Percentiles rank a stretch among this genome's conserved stretches.
These are phyloP conservation scores for Trichophyton benhamiae DNA, from an alignment of 2,329 filamentous ascomycete genomes.

Conservation along the genomic window DNA sequence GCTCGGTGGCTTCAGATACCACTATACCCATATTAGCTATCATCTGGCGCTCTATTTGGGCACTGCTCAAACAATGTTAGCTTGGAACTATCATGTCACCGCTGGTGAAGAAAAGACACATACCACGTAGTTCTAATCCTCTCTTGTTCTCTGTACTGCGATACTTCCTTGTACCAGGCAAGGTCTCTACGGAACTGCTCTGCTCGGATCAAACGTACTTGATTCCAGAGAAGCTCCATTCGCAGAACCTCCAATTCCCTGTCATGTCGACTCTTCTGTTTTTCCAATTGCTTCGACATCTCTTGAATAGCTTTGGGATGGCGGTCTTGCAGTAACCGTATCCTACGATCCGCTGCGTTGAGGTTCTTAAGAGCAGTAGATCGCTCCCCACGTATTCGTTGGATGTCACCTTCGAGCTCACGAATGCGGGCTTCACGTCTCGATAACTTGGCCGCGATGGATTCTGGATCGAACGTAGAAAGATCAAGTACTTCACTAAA, in stretches of 20 bases:
- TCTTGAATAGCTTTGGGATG: conserved; percentile 50
- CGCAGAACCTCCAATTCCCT: conserved; percentile 68
- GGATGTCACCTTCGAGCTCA: conserved; percentile 46
- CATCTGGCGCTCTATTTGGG: conserved; percentile 78
- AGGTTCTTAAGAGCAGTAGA: conserved; percentile 30
- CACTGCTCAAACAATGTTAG: conserved; percentile 45
- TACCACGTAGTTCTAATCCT: conserved; percentile 58
- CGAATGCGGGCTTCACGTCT: conserved; percentile 57
- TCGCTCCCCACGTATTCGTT: conserved; percentile 43
- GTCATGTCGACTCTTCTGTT: conserved; percentile 37
- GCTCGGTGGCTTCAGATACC: conserved; percentile 21
- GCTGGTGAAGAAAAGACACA: conserved; percentile 29
- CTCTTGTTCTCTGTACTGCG: conserved; percentile 61
- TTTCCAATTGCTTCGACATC: conserved; percentile 28
- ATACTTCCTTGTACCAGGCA: conserved; percentile 75
- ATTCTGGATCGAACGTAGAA: conserved; percentile 42
- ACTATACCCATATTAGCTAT: conserved; percentile 70
- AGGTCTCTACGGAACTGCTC: conserved; percentile 66
- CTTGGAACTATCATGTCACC: neutral
- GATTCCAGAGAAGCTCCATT: conserved; percentile 84
- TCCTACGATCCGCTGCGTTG: conserved; percentile 29
- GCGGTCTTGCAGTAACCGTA: conserved; percentile 43
- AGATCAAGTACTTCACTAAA: conserved; percentile 37
- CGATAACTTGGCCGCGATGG: conserved; percentile 59
- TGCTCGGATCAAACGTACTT: conserved; percentile 68